Base-by-base conservation (phyloP, 176 grass and related monocot genomes). In the Phoenix dactylifera region DNA sequence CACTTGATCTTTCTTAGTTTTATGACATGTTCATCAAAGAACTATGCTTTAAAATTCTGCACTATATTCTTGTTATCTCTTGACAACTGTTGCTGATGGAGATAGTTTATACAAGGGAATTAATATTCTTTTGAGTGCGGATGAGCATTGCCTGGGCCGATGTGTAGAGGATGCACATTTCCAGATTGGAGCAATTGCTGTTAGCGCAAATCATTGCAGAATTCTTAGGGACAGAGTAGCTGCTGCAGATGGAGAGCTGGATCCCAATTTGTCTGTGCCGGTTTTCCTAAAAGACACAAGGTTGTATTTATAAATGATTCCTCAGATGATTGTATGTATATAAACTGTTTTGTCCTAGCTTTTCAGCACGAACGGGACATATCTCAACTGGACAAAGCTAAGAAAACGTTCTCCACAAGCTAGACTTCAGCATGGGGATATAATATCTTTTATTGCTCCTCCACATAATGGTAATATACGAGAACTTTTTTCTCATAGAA, bases 361-460 rank as follows among this genome's bases (percentile, higher is more conserved):
- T 63, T 82, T 54, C 82, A 98, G 93, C 62, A 81, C 82, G 12
- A 98, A 98, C 76, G 93, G 88, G 22, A 89, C 88, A 62, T 98
- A 28, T 28, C 32, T 92, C 35, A 98, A 98, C 53, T 92, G 84
- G 84, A 83, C 26, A 56, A 92, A 32, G 64, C 12, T 89, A 32
- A 81, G 28, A 57, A 98, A 92, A 58, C 65, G 28, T 51, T 60
- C 85, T 66, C 44, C 93, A 68, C 70, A 75, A 4, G 63, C 62
- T 48, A 86, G 83, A 71, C 84, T 98, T 71, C 73, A 67, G 55
- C 85, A 98, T 39, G 93, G 93, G 0, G 82, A 92, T 63, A 81
- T 98, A 64, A 77, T 98, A 85, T 81, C 88, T 70, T 83, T 98
- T 26, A 49, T 72, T 58, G 50, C 79, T 71, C 35, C 69, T 50